Base-by-base conservation (phyloP, 257 asterid species). In the Lavandula angustifolia region DNA sequence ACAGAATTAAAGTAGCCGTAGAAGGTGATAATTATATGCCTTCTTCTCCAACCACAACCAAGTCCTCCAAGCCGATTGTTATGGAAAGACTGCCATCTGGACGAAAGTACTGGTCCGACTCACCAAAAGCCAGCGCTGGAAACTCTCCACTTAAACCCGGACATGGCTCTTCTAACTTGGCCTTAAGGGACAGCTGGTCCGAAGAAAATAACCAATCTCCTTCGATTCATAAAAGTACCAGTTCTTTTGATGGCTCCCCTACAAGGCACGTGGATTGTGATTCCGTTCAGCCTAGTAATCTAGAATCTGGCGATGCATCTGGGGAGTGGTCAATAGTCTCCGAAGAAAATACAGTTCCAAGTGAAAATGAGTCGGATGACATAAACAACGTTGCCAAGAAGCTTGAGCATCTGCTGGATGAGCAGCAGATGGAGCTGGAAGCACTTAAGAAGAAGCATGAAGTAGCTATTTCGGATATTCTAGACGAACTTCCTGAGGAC, bases 51-150 rank as follows among this genome's bases (percentile, higher is more conserved):
- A 40, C 66, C 34, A 41, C 78, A 49, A 72, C 52, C 27, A 89
- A 82, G 35, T 68, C 82, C 9, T 43, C 78, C 35, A 69, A 48
- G 9, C 61, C 67, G 32, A 75, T 84, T 50, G 77, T 84, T 63
- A 73, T 87, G 81, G 97, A 87, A 75, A 83, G 83, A 70, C 76
- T 87, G 31, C 92, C 99, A 72, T 90, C 97, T 0, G 97, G 97
- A 31, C 83, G 87, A 31, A 87, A 61, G 22, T 84, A 85, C 75
- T 94, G 97, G 97, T 81, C 85, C 1, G 85, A 80, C 74, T 92
- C 97, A 27, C 94, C 96, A 13, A 87, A 73, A 62, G 74, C 79
- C 51, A 65, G 85, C 38, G 84, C 71, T 51, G 85, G 75, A 62
- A 76, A 62, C 83, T 87, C 96, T 75, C 95, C 95, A 13, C 67